Evolutionary conservation across 257 asterid genomes (phyloP).

Genomic region (Galeopsis tetrahit): DNA sequence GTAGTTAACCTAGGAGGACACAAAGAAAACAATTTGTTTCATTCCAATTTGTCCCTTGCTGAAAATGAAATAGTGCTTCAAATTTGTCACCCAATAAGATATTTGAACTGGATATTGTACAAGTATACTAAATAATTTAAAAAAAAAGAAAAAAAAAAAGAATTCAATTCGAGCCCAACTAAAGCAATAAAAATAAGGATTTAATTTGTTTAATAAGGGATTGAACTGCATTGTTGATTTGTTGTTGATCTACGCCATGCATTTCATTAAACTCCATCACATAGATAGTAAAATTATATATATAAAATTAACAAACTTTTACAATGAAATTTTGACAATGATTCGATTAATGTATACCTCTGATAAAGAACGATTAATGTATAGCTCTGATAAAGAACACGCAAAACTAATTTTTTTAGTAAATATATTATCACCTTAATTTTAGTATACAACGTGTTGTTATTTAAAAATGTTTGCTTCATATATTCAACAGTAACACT

Average conservation of each 20-base stretch:
- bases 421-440: too few species aligned
- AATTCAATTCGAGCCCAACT: too few species aligned
- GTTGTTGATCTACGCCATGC: too few species aligned
- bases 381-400: too few species aligned
- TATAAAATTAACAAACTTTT: too few species aligned
- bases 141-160: neutral
- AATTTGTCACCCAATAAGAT: neutral
- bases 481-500: too few species aligned
- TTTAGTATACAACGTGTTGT: too few species aligned
- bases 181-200: neutral
- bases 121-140: neutral
- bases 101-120: neutral
- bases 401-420: too few species aligned
- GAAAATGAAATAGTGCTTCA: neutral
- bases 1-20: conserved; percentile 3
- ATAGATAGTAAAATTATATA: too few species aligned
- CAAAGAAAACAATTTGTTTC: neutral
- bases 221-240: neutral
- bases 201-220: neutral
- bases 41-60: neutral
- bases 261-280: too few species aligned
- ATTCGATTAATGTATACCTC: neutral
- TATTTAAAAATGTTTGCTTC: too few species aligned
- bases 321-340: neutral
- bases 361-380: too few species aligned